phyloP scores from a whole-genome alignment of 805 yeast genomes.

The Candida silvatica region DNA sequence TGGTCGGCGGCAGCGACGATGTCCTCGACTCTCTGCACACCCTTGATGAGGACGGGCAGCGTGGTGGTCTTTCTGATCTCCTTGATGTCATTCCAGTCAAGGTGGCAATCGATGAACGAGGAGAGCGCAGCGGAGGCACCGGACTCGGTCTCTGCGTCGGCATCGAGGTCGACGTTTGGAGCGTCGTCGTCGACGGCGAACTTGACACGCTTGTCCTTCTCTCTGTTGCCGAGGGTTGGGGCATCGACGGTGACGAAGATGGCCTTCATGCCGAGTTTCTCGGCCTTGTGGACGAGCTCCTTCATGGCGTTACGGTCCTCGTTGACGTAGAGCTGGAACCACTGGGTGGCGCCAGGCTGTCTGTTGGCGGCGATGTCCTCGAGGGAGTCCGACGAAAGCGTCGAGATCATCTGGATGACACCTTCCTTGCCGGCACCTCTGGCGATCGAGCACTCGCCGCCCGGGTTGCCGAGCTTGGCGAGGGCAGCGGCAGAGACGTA shows the following conservation, averaged over 20 bases:
- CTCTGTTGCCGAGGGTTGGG: constrained; percentile 85
- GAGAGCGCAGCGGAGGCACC: constrained; percentile 87
- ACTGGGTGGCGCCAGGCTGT: constrained; percentile 60
- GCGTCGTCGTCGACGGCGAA: constrained; percentile 35
- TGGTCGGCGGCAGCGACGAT: constrained; percentile 62
- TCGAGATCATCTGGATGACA: constrained; percentile 85
- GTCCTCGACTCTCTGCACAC: constrained; percentile 80
- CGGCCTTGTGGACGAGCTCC: constrained; percentile 61
- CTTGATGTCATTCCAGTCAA: constrained; percentile 58
- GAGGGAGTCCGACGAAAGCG: constrained; percentile 80
- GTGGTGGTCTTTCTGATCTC: constrained; percentile 47
- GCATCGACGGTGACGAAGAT: constrained; percentile 89
- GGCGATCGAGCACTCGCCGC: constrained; percentile 84
- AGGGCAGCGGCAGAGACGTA: constrained; percentile 89
- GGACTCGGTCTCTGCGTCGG: constrained; percentile 46
- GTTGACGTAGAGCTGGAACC: constrained; percentile 86
- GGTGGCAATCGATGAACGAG: constrained; percentile 69
- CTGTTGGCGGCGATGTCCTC: constrained; percentile 78
- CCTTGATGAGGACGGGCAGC: constrained; percentile 67
- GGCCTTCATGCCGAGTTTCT: constrained; percentile 67
- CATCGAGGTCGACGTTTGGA: constrained; percentile 24
- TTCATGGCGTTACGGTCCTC: constrained; percentile 60
- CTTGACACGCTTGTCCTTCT: constrained; percentile 38
- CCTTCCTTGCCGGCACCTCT: constrained; percentile 68
- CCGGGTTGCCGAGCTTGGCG: constrained; percentile 87